phyloP scores from a whole-genome alignment of 257 asterid species.

The Nicotiana benthamiana region DNA sequence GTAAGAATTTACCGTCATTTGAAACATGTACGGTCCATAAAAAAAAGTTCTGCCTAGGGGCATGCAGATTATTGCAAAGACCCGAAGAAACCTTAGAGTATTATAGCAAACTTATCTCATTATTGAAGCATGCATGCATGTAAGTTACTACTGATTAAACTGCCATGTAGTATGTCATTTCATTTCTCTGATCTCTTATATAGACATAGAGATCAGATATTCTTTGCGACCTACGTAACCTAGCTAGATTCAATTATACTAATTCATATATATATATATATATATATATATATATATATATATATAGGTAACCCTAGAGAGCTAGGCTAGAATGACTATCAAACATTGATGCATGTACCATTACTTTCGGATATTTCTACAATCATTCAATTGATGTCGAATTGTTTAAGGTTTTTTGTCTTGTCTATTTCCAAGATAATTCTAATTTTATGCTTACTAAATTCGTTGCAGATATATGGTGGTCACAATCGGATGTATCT shows the following conservation, averaged over 20 bases:
- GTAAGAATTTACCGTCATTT: no score
- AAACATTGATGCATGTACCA: neutral
- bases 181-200: neutral
- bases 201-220: neutral
- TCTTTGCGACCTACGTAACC: neutral
- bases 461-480: slow-evolving; percentile 1
- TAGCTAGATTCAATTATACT: neutral
- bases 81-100: no score
- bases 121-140: neutral
- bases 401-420: neutral
- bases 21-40: no score
- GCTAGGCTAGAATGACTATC: neutral
- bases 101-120: neutral
- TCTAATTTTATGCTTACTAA: neutral
- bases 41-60: no score
- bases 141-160: neutral
- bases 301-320: neutral
- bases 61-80: no score
- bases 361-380: neutral
- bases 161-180: neutral
- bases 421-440: neutral
- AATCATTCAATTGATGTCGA: neutral
- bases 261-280: no score
- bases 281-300: no score
- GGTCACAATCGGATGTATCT: neutral